Evolutionary conservation across 208 protist genomes (phyloP).

Genomic region (Wallacemonas sp.): DNA sequence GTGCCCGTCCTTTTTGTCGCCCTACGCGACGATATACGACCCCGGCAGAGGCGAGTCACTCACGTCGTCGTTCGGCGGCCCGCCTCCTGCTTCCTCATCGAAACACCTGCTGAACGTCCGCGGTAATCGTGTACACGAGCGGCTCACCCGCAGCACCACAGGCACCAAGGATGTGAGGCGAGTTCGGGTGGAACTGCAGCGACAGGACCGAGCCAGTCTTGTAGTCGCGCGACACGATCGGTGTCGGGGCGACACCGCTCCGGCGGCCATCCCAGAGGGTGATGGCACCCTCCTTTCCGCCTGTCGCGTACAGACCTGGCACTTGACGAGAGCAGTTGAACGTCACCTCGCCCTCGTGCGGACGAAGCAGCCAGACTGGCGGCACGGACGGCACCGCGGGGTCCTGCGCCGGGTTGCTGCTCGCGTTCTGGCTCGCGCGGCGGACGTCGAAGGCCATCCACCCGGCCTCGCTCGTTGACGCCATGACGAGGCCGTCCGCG

Average conservation of each 20-base stretch:
- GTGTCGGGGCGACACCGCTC: slow-evolving; percentile 16
- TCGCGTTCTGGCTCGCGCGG: slow-evolving; percentile 14
- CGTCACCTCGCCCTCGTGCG: slow-evolving; percentile 72
- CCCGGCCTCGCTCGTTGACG: slow-evolving; percentile 62
- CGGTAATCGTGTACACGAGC: slow-evolving; percentile 90
- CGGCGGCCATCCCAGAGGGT: slow-evolving; percentile 85
- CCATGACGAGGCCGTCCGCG: slow-evolving; percentile 35
- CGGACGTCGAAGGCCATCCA: slow-evolving; percentile 80
- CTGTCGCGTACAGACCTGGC: slow-evolving; percentile 80
- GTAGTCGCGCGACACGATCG: slow-evolving; percentile 72
- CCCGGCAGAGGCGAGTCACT: no score
- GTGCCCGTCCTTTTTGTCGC: not conserved
- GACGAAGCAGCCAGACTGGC: slow-evolving; percentile 53
- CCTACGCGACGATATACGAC: not conserved
- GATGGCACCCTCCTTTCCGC: slow-evolving; percentile 85
- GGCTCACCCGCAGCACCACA: slow-evolving; percentile 78
- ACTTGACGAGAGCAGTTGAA: slow-evolving; percentile 76
- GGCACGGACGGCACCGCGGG: not conserved
- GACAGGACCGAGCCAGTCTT: slow-evolving; percentile 81
- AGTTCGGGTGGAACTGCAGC: slow-evolving; percentile 85
- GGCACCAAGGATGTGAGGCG: slow-evolving; percentile 82
- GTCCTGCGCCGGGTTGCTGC: slow-evolving; percentile 19
- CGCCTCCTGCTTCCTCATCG: not conserved
- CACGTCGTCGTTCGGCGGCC: no score
- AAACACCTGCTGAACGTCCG: slow-evolving; percentile 66